A percentile compares a stretch with the other conserved stretches of the same genome.
These are phyloP conservation scores for Dothistroma septosporum DNA, from an alignment of 2,329 filamentous ascomycete species.

Conservation along the genomic window DNA sequence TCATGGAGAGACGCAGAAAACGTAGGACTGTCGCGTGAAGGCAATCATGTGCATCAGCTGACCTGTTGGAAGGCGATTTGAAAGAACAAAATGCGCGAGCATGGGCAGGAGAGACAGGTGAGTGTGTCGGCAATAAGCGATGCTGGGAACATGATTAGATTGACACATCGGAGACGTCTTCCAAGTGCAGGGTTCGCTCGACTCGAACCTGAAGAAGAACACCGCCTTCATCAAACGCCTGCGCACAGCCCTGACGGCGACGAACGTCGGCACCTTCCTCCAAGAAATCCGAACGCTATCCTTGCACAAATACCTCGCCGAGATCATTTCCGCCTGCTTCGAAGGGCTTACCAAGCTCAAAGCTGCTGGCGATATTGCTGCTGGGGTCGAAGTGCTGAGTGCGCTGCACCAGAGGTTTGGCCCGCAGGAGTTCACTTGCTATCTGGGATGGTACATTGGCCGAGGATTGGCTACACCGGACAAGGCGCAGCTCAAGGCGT, in stretches of 20 bases:
- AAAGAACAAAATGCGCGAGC: conserved; percentile 80
- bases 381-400: conserved; percentile 87
- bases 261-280: conserved; percentile 77
- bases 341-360: conserved; percentile 92
- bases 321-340: conserved; percentile 93
- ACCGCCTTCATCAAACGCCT: conserved; percentile 96
- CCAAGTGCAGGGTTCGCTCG: conserved; percentile 70
- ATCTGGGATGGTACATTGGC: conserved; percentile 86
- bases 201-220: conserved; percentile 96
- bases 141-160: background rate
- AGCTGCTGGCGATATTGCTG: conserved; percentile 82
- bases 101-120: conserved; percentile 87
- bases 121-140: conserved; percentile 17
- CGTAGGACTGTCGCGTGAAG: conserved; percentile 33
- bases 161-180: conserved; percentile 62
- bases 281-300: conserved; percentile 87
- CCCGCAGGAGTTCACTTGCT: conserved; percentile 81
- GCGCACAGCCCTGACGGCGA: conserved; percentile 77
- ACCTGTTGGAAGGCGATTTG: conserved; percentile 66
- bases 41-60: conserved; percentile 10
- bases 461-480: conserved; percentile 89
- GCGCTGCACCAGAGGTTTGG: conserved; percentile 95
- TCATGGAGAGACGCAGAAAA: conserved; percentile 50
- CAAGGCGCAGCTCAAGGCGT: conserved; percentile 72
- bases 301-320: conserved; percentile 92